Evolutionary conservation across 768 basidiomycete genomes (phyloP).

Genomic region (Suillus luteus): DNA sequence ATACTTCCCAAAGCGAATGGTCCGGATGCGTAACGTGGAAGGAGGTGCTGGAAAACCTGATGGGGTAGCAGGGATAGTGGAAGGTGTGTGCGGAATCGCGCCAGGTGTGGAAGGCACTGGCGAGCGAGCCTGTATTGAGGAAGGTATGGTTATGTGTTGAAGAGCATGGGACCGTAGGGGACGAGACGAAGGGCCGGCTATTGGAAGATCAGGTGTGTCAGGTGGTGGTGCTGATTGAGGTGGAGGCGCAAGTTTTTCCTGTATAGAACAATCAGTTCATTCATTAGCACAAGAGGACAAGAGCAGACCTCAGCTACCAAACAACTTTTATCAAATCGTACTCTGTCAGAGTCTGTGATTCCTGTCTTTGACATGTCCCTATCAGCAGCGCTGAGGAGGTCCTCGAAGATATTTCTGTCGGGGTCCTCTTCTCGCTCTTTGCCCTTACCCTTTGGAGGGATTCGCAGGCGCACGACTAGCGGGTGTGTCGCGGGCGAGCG

Average conservation of each 20-base stretch:
- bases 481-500: constrained; percentile 36
- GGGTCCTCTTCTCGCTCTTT: constrained; percentile 70
- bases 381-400: constrained; percentile 67
- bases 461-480: constrained; percentile 52
- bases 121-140: constrained; percentile 32
- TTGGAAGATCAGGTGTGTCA: constrained; percentile 38
- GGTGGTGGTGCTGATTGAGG: constrained; percentile 34
- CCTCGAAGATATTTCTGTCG: constrained; percentile 75
- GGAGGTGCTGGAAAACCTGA: constrained; percentile 28
- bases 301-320: constrained; percentile 69
- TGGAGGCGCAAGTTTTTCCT: constrained; percentile 55
- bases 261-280: constrained; percentile 17
- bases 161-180: constrained; percentile 62
- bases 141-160: constrained; percentile 38
- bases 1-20: constrained; percentile 85
- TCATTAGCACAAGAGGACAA: background rate
- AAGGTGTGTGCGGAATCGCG: constrained; percentile 34
- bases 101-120: constrained; percentile 42
- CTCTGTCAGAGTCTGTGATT: constrained; percentile 61
- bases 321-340: constrained; percentile 72
- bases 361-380: constrained; percentile 72
- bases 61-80: constrained; percentile 35
- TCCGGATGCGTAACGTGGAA: constrained; percentile 69
- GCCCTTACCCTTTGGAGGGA: constrained; percentile 64
- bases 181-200: constrained; percentile 60